A percentile compares a stretch with the other conserved stretches of the same genome.
These are phyloP conservation scores for Auxenochlorella pyrenoidosa DNA, from an alignment of 139 green algal genomes.

Conservation along the genomic window DNA sequence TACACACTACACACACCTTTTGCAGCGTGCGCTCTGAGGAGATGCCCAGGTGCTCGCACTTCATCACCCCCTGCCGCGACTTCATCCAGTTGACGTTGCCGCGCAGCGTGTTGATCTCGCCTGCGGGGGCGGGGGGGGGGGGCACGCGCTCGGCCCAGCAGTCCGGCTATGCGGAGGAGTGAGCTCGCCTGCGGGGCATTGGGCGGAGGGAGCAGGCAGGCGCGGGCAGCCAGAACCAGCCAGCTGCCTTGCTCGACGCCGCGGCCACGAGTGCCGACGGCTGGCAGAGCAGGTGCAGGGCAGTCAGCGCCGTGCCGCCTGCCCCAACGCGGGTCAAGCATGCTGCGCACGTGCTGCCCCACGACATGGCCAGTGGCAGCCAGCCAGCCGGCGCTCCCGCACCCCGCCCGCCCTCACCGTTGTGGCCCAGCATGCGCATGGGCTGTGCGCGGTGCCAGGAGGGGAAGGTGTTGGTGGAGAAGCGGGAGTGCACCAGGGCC, in stretches of 20 bases:
- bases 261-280: too few species aligned
- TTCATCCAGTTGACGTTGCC: conserved; percentile 95
- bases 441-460: conserved; percentile 93
- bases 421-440: conserved; percentile 96
- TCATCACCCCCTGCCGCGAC: conserved; percentile 90
- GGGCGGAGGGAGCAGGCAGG: too few species aligned
- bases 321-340: too few species aligned
- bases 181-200: too few species aligned
- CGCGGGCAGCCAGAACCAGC: too few species aligned
- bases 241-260: too few species aligned
- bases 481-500: conserved; percentile 94
- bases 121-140: neutral
- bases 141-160: too few species aligned
- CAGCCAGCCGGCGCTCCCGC: too few species aligned
- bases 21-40: conserved; percentile 66
- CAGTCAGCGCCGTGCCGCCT: too few species aligned
- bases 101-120: conserved; percentile 88
- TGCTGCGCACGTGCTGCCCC: too few species aligned
- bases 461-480: conserved; percentile 98
- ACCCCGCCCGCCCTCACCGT: conserved; percentile 56
- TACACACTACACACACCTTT: conserved; percentile 49
- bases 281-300: too few species aligned
- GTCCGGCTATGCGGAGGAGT: neutral
- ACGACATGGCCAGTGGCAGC: too few species aligned
- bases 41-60: conserved; percentile 77